Percentiles rank a stretch among this genome's conserved stretches.
phyloP scores from a whole-genome alignment of 768 basidiomycete genomes.

The Auricularia auricula-judae region DNA sequence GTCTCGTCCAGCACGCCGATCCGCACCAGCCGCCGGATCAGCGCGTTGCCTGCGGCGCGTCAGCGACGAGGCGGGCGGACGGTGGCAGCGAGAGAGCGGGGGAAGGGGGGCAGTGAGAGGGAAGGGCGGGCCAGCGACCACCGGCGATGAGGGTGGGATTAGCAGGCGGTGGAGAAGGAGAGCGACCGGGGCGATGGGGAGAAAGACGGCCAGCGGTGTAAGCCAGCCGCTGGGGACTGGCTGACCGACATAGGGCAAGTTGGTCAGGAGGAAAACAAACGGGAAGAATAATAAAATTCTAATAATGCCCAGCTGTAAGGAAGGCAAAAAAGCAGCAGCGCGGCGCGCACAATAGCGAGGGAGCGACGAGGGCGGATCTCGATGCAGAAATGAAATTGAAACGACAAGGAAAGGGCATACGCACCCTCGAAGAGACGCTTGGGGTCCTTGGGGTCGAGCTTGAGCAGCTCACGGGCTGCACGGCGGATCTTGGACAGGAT shows the following conservation, averaged over 20 bases:
- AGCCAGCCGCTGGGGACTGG: too few relatives aligned
- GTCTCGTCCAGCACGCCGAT: slow-evolving; percentile 99
- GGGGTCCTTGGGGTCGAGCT: slow-evolving; percentile 98
- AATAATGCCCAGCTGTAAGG: too few relatives aligned
- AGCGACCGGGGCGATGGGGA: too few relatives aligned
- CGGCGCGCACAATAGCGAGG: too few relatives aligned
- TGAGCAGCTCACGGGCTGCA: slow-evolving; percentile 99
- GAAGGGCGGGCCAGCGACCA: slow-evolving; percentile 6
- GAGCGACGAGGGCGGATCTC: too few relatives aligned
- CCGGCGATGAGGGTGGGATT: background rate
- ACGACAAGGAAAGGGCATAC: slow-evolving; percentile 8
- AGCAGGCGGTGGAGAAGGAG: background rate
- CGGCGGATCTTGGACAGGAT: slow-evolving; percentile 99
- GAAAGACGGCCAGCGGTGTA: too few relatives aligned
- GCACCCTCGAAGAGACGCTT: slow-evolving; percentile 97
- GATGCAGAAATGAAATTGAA: too few relatives aligned
- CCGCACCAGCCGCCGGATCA: slow-evolving; percentile 92
- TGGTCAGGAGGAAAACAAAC: too few relatives aligned
- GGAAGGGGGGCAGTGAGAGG: slow-evolving; percentile 64
- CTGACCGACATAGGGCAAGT: too few relatives aligned
- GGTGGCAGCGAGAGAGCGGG: slow-evolving; percentile 60
- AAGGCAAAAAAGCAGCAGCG: too few relatives aligned
- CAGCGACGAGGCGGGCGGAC: slow-evolving; percentile 7
- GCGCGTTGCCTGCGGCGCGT: slow-evolving; percentile 50
- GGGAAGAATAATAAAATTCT: too few relatives aligned